These are phyloP conservation scores for Grosmannia serpens DNA, from an alignment of 2,329 filamentous ascomycete species.

Conservation along the genomic window DNA sequence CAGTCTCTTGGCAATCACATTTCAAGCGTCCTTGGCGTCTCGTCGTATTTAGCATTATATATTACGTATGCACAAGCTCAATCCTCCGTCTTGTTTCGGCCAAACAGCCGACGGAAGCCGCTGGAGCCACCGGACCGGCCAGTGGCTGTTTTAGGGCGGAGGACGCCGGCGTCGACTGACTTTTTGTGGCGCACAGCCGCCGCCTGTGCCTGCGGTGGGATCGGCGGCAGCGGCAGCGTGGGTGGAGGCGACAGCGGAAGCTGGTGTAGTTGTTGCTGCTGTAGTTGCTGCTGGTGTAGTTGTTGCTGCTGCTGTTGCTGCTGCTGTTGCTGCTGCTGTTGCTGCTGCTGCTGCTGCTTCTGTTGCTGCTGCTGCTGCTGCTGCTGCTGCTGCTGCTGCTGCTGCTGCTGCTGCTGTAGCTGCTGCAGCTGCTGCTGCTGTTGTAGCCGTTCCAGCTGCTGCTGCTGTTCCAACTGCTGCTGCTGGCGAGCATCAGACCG, in stretches of 20 bases:
- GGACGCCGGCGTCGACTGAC: constrained; percentile 1
- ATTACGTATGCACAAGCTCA: too few relatives aligned
- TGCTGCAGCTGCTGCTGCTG: background rate
- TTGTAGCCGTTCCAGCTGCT: background rate
- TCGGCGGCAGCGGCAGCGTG: background rate
- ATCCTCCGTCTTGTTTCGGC: constrained; percentile 1
- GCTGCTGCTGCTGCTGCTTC: background rate
- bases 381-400: background rate
- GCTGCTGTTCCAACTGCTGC: background rate
- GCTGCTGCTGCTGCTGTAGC: background rate
- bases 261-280: background rate
- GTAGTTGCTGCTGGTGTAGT: background rate
- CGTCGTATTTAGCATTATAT: too few relatives aligned
- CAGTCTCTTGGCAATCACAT: background rate
- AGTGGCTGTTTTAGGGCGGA: constrained; percentile 10
- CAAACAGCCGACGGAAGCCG: constrained; percentile 12
- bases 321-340: background rate
- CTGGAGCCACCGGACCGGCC: constrained; percentile 1
- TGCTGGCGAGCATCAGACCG: background rate
- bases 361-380: background rate
- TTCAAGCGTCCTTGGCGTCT: too few relatives aligned
- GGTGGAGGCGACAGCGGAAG: background rate
- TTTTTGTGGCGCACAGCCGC: constrained; percentile 7
- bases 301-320: background rate
- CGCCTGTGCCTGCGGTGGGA: background rate